A percentile compares a stretch with the other conserved stretches of the same genome.
These are phyloP conservation scores for Fusarium camptoceras DNA, from an alignment of 2,329 filamentous ascomycete species.

Conservation along the genomic window DNA sequence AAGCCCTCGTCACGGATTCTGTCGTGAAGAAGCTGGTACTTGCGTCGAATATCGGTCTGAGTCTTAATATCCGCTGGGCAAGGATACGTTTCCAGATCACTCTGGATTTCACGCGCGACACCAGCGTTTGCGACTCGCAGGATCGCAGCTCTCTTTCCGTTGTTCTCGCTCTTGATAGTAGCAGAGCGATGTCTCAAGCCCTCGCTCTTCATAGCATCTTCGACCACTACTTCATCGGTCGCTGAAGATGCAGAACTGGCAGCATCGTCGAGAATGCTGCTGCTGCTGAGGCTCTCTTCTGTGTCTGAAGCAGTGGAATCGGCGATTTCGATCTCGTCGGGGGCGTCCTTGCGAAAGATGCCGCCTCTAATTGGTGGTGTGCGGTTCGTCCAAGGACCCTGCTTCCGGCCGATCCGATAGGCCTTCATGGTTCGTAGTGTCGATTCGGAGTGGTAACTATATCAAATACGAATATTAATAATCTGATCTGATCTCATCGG, in stretches of 20 bases:
- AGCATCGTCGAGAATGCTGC: slow-evolving; percentile 20
- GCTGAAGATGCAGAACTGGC: slow-evolving; percentile 38
- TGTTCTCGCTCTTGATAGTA: neutral
- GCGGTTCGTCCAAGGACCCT: slow-evolving; percentile 68
- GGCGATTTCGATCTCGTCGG: slow-evolving; percentile 21
- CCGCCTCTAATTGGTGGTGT: slow-evolving; percentile 69
- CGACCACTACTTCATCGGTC: slow-evolving; percentile 11
- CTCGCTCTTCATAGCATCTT: neutral
- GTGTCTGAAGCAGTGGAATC: slow-evolving; percentile 29
- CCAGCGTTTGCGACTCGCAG: slow-evolving; percentile 38
- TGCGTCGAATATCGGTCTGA: slow-evolving; percentile 65
- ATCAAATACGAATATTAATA: slow-evolving; percentile 31
- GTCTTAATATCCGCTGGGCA: slow-evolving; percentile 64
- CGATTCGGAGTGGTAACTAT: slow-evolving; percentile 67
- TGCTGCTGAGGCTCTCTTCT: slow-evolving; percentile 29
- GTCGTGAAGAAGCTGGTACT: slow-evolving; percentile 68
- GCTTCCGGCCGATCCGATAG: slow-evolving; percentile 69
- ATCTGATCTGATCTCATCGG: slow-evolving; percentile 1
- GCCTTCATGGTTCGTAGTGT: slow-evolving; percentile 68
- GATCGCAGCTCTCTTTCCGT: slow-evolving; percentile 20
- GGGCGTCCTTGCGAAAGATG: slow-evolving; percentile 48
- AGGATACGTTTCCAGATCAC: slow-evolving; percentile 58
- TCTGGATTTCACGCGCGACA: slow-evolving; percentile 46
- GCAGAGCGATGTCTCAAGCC: slow-evolving; percentile 21
- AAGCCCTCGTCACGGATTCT: slow-evolving; percentile 65